Evolutionary conservation across 1,284 basidiomycete species (phyloP).

Genomic region (Pyrrhoderma lamaoense): DNA sequence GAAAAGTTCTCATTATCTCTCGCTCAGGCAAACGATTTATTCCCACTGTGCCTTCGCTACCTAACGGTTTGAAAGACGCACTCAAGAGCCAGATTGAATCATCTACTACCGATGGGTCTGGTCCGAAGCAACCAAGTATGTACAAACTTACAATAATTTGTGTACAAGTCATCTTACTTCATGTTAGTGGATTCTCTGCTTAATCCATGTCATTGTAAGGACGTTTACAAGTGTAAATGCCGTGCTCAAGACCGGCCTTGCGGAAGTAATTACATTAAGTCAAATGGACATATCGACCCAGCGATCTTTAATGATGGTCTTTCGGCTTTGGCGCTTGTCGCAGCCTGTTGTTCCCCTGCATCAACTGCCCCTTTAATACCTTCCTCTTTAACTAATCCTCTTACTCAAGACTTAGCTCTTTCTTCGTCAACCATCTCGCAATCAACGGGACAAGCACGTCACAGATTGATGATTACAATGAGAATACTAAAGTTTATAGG

Average conservation of each 20-base stretch:
- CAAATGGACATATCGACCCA: constrained; percentile 11
- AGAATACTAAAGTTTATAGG: too few relatives aligned
- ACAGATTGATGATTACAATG: too few relatives aligned
- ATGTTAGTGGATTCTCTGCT: constrained; percentile 46
- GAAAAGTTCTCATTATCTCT: constrained; percentile 9
- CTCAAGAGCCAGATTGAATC: constrained; percentile 6
- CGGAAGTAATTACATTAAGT: constrained; percentile 20
- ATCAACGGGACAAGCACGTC: too few relatives aligned
- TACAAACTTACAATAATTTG: background rate
- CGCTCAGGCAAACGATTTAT: constrained; percentile 30
- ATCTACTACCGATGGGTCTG: background rate
- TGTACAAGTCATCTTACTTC: background rate
- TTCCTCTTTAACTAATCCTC: constrained; percentile 1
- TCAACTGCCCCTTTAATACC: constrained; percentile 10
- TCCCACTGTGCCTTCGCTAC: constrained; percentile 42
- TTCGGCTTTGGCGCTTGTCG: constrained; percentile 43
- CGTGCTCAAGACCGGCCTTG: constrained; percentile 14
- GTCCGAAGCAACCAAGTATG: constrained; percentile 5
- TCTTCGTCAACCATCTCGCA: background rate
- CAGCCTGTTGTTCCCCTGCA: constrained; percentile 34
- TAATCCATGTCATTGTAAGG: constrained; percentile 57
- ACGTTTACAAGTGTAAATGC: constrained; percentile 51
- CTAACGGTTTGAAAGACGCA: constrained; percentile 44
- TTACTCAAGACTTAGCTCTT: background rate
- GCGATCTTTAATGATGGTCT: constrained; percentile 28